Evolutionary conservation across 257 asterid species (phyloP), one percentile per base, ranked within the genome.

Genomic region (Solanum ossicruentum): DNA sequence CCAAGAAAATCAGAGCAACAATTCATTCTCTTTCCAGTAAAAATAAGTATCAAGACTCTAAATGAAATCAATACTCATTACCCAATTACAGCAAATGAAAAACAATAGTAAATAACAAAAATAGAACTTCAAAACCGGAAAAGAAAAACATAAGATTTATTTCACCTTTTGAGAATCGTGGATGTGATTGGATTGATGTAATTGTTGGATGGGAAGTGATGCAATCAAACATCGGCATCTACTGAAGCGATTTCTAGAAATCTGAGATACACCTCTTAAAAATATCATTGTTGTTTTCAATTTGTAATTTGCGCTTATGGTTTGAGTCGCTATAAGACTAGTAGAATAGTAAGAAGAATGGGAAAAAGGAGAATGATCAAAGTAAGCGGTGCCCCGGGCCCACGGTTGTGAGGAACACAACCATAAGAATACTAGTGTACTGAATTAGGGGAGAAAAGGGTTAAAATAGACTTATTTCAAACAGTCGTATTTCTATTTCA

Each of bases 141-240:
- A 20, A 3, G 39, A 79, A 45, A 11, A 36, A 36, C 39, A 36
- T 36, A 36, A 26, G 75, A 67, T 41, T 57, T 7, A 51, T 16
- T 65, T 65, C 26, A 88, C 89, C 90, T 88, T 82, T 72, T 10
- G 85, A 85, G 87, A 72, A 84, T 81, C 60, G 10, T 75, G 10
- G 79, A 70, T 70, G 54, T 41, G 79, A 70, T 70, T 39, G 79
- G 79, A 70, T 41, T 70, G 54, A 21, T 18, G 28, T 70, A 41
- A 41, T 70, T 70, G 54, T 41, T 41, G 79, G 26, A 85, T 70
- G 12, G 28, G 18, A 45, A 23, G 45, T 21, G 55, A 32, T 5
- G 85, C 77, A 11, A 73, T 56, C 23, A 87, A 55, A 52, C 71
- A 83, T 58, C 85, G 39, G 28, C 83, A 51, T 54, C 86, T 84